Percentiles rank a stretch among this genome's conserved stretches.
phyloP scores from a whole-genome alignment of 2,329 filamentous ascomycete species.

The Aspergillus costaricaensis region DNA sequence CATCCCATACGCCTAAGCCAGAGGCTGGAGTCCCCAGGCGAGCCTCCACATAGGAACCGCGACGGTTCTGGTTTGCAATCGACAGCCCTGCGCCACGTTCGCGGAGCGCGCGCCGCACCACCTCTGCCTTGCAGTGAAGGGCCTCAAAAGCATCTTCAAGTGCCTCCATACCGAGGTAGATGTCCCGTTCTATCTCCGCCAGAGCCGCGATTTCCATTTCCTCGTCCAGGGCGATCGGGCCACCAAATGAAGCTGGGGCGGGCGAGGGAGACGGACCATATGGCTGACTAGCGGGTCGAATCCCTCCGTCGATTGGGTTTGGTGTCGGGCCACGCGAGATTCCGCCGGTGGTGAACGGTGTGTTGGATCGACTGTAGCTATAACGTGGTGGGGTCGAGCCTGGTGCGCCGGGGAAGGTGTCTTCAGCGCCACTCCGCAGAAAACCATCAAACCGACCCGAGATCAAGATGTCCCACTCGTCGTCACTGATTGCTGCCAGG shows the following conservation, averaged over 20 bases:
- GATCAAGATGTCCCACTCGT: constrained; percentile 95
- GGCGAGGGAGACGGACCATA: constrained; percentile 53
- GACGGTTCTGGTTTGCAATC: constrained; percentile 48
- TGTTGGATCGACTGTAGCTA: constrained; percentile 43
- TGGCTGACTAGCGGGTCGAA: constrained; percentile 43
- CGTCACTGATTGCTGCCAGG: constrained; percentile 79
- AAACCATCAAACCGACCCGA: constrained; percentile 96
- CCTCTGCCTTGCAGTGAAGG: constrained; percentile 81
- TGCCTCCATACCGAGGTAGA: constrained; percentile 90
- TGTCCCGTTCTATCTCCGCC: constrained; percentile 88
- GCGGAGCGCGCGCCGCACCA: constrained; percentile 74
- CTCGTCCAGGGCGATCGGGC: constrained; percentile 85
- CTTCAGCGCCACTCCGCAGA: constrained; percentile 86
- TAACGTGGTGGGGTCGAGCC: constrained; percentile 31
- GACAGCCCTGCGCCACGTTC: constrained; percentile 78
- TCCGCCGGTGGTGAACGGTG: constrained; percentile 35
- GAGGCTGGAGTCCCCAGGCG: constrained; percentile 47
- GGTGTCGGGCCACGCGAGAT: constrained; percentile 39
- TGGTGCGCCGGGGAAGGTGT: constrained; percentile 34
- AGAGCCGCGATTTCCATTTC: constrained; percentile 89
- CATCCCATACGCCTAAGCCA: constrained; percentile 39
- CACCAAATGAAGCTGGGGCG: constrained; percentile 63
- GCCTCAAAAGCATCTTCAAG: constrained; percentile 92
- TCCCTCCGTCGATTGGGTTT: constrained; percentile 43
- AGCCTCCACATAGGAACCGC: constrained; percentile 45